Evolutionary conservation across 2,329 filamentous ascomycete species (phyloP).

Genomic region (Fusarium sp.): DNA sequence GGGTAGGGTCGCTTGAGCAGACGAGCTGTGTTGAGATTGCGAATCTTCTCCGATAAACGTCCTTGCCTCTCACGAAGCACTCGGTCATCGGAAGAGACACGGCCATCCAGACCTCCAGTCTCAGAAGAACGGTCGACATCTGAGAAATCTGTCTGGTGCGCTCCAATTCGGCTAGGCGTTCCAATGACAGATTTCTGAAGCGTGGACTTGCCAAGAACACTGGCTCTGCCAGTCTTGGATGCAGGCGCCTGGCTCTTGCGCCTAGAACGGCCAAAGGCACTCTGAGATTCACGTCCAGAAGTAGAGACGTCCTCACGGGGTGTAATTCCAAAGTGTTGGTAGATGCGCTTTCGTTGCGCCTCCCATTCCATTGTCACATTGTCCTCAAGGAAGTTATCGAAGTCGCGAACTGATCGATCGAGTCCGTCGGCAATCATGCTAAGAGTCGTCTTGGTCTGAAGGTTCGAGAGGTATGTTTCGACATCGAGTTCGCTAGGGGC

Average conservation of each 20-base stretch:
- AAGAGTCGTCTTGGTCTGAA: slow-evolving; percentile 91
- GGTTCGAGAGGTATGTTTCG: slow-evolving; percentile 84
- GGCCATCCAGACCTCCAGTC: slow-evolving; percentile 60
- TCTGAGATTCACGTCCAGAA: slow-evolving; percentile 64
- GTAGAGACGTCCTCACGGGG: slow-evolving; percentile 64
- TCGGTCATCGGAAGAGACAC: slow-evolving; percentile 75
- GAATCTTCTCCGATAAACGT: slow-evolving; percentile 84
- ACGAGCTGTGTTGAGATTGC: slow-evolving; percentile 81
- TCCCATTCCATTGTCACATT: slow-evolving; percentile 98
- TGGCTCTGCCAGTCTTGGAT: slow-evolving; percentile 63
- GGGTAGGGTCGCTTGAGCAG: slow-evolving; percentile 78
- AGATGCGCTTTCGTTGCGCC: slow-evolving; percentile 90
- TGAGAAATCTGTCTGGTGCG: slow-evolving; percentile 76
- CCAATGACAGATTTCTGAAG: slow-evolving; percentile 91
- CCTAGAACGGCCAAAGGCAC: slow-evolving; percentile 73
- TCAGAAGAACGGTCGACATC: slow-evolving; percentile 75
- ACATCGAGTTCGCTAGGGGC: slow-evolving; percentile 75
- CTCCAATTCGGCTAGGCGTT: slow-evolving; percentile 77
- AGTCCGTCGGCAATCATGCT: slow-evolving; percentile 94
- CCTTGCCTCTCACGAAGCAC: slow-evolving; percentile 87
- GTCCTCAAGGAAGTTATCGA: slow-evolving; percentile 94
- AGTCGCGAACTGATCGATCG: slow-evolving; percentile 89
- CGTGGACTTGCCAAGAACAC: slow-evolving; percentile 70
- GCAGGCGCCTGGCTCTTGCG: slow-evolving; percentile 68
- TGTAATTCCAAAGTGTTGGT: slow-evolving; percentile 94